phyloP scores from a whole-genome alignment of 495 filamentous ascomycete species.

The Chlorociboria aeruginascens region DNA sequence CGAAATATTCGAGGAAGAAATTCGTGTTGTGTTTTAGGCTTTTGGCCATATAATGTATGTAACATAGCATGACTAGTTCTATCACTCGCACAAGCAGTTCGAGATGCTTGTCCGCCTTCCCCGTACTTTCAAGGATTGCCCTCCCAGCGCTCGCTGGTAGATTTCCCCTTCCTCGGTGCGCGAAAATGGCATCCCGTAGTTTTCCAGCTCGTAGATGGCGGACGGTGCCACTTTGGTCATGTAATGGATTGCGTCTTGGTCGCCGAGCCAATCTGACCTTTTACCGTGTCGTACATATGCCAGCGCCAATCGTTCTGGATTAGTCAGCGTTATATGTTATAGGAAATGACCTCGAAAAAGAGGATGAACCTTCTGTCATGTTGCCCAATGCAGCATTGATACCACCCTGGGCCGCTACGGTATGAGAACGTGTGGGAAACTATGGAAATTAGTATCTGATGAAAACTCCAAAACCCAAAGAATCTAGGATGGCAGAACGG shows the following conservation, averaged over 20 bases:
- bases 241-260: constrained; percentile 22
- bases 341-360: background rate
- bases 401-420: constrained; percentile 18
- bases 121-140: constrained; percentile 16
- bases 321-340: background rate
- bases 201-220: constrained; percentile 18
- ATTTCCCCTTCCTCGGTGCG: constrained; percentile 13
- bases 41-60: constrained; percentile 19
- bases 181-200: constrained; percentile 19
- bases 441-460: no score
- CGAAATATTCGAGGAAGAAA: constrained; percentile 21
- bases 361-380: constrained; percentile 15
- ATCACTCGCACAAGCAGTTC: constrained; percentile 14
- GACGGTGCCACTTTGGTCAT: constrained; percentile 15
- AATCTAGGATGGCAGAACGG: background rate
- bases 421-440: constrained; percentile 19
- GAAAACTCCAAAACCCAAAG: background rate
- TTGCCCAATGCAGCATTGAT: constrained; percentile 20
- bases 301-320: constrained; percentile 18
- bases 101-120: constrained; percentile 16
- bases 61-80: constrained; percentile 18
- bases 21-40: constrained; percentile 16
- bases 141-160: constrained; percentile 18
- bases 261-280: constrained; percentile 20
- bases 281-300: constrained; percentile 21